These are phyloP conservation scores for Erodium texanum DNA, from an alignment of 441 rosid species.

Conservation along the genomic window DNA sequence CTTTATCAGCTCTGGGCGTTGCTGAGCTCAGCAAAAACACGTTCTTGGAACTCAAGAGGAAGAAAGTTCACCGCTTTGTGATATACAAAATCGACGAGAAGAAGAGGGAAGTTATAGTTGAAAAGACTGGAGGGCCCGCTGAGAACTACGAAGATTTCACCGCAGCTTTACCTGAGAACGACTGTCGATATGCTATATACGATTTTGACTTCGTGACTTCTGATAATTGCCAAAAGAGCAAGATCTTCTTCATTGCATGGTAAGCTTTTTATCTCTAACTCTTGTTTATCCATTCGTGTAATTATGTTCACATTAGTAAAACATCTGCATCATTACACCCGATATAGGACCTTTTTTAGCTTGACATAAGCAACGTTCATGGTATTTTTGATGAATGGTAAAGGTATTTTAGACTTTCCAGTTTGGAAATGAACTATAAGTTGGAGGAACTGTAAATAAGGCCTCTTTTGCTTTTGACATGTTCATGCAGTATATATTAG, in stretches of 20 bases:
- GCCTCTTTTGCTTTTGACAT: too few relatives aligned
- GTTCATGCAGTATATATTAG: too few relatives aligned
- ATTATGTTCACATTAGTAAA: background rate
- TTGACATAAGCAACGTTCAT: too few relatives aligned
- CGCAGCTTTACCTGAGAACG: conserved; percentile 39
- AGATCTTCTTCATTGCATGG: conserved; percentile 70
- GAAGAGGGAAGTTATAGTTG: conserved; percentile 46
- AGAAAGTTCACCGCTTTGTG: conserved; percentile 52
- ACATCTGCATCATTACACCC: background rate
- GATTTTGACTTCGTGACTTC: conserved; percentile 52
- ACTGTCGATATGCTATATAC: conserved; percentile 57
- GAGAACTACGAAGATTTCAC: conserved; percentile 47
- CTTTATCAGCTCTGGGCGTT: conserved; percentile 66
- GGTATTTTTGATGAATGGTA: too few relatives aligned
- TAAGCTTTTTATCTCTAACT: conserved; percentile 6
- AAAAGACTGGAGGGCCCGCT: conserved; percentile 42
- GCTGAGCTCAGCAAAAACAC: conserved; percentile 56
- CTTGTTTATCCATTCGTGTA: too few relatives aligned
- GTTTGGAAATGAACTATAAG: too few relatives aligned
- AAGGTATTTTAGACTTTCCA: too few relatives aligned
- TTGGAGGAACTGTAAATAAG: too few relatives aligned
- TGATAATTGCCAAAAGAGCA: conserved; percentile 71
- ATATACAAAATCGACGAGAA: conserved; percentile 41
- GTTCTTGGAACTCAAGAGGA: conserved; percentile 57
- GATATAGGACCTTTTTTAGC: background rate